phyloP scores from a whole-genome alignment of 176 grass and related monocot genomes.

The Aegilops bicornis region DNA sequence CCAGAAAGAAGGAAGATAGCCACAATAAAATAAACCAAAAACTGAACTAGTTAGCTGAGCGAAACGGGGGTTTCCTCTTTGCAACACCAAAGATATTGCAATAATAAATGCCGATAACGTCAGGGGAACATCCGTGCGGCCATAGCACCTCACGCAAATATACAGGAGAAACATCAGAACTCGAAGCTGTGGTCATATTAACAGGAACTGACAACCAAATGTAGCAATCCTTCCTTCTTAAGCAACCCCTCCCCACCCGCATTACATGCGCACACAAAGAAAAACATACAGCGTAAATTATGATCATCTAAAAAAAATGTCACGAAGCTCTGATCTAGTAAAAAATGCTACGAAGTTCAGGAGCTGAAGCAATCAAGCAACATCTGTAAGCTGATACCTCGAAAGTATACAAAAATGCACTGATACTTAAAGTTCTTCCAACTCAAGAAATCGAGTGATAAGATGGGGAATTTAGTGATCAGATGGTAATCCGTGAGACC shows the following conservation, averaged over 20 bases:
- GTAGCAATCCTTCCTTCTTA: background rate
- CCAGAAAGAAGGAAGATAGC: slow-evolving; percentile 99
- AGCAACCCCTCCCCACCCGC: background rate
- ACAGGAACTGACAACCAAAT: slow-evolving; percentile 34
- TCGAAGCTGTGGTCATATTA: slow-evolving; percentile 16
- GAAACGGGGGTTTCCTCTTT: slow-evolving; percentile 97
- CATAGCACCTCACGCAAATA: slow-evolving; percentile 83
- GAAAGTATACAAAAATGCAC: background rate
- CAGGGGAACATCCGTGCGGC: slow-evolving; percentile 88
- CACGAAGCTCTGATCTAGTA: background rate
- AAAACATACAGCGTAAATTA: background rate
- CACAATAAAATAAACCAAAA: slow-evolving; percentile 97
- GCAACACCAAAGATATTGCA: slow-evolving; percentile 79
- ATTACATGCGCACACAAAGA: background rate
- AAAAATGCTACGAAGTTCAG: background rate
- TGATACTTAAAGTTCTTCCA: background rate
- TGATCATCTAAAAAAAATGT: background rate
- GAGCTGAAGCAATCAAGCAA: background rate
- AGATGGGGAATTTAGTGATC: background rate
- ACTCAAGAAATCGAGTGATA: background rate
- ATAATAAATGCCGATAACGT: slow-evolving; percentile 80
- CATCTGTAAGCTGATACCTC: background rate
- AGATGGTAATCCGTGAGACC: background rate
- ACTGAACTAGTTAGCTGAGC: slow-evolving; percentile 93
- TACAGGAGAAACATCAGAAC: slow-evolving; percentile 24